Evolutionary conservation across 768 basidiomycete species (phyloP), one percentile per base, ranked within the genome.

Genomic region (Boletus barrowsii): DNA sequence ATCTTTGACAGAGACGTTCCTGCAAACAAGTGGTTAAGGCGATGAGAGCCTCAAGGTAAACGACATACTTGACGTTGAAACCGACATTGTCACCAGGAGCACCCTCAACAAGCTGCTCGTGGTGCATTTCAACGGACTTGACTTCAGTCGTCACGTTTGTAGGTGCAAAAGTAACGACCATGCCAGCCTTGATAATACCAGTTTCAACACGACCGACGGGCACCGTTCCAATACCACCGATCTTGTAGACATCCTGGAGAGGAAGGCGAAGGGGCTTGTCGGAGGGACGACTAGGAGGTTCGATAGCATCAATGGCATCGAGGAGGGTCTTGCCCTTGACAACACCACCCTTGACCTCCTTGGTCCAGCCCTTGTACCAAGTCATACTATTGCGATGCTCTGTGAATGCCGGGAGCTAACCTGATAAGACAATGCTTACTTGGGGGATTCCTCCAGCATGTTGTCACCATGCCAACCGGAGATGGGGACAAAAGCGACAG

Each of bases 401-500:
- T 72, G 15, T 68, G 55, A 57, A 53, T 61, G 43, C 33, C 29
- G n/a, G n/a, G 35, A 15, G 36, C 48, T 22, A 32, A 33, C 46
- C 15, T 29, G 51, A 42, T 18, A 20, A 42, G 26, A 22, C 36
- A 54, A 37, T 15, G 73, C 87, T 47, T 72, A 93, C 92, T 98
- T 99, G 78, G 72, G 2, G 63, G 97, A 97, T 78, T 95, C 93
- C 84, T 98, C 96, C 81, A 99, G 82, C 96, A 99, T 99, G 90
- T 99, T 99, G 86, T 99, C 97, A 72, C 97, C 97, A 83, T 98
- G 95, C 97, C 97, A 99, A 67, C 97, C 97, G 59, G 97, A 99
- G 77, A 99, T 99, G 71, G 97, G 97, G 59, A 98, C 96, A 80
- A 98, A 99, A 59, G 96, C 85, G 62, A 99, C 94, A 53, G 86